Evolutionary conservation across 129 eudicot species (phyloP), one percentile per base, ranked within the genome.

Genomic region (Flaveria bidentis): DNA sequence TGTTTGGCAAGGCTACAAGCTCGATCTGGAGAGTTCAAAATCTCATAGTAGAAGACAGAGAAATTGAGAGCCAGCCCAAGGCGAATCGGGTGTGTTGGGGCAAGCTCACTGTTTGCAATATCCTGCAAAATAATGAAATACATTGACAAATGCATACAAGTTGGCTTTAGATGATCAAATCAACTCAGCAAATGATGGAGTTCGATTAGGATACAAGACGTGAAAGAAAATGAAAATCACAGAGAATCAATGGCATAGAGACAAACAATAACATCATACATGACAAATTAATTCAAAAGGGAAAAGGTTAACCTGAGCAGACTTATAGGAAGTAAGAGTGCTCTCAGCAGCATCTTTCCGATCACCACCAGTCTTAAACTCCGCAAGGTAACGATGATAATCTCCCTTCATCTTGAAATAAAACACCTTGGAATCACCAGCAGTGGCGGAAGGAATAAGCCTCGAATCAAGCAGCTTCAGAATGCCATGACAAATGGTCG

Each of bases 401-500:
- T 88, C 89, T 4, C 92, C 92, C 67, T 85, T 88, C 92, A 88
- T 88, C 82, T 88, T 88, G 71, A 88, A 74, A 73, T 88, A 88
- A 72, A 88, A 88, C 67, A 88, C 92, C 80, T 88, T 88, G 0
- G 89, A 85, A 68, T 88, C 92, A 6, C 87, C 92, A 9, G 77
- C 33, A 16, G 79, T 28, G 1, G 87, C 86, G 14, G 89, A 76
- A 15, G 89, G 89, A 67, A 88, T 78, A 55, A 88, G 76, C 17
- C 85, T 78, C 0, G 83, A 20, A 17, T 85, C 92, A 28, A 88
- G 80, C 61, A 88, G 79, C 74, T 88, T 88, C 82, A 88, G 53
- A 44, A 88, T 88, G 13, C 89, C 92, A 15, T 88, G 83, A 71
- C 92, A 85, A 23, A 88, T 83, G 16, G 51, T 75, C 33, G 87